Conservation (phyloP, 306 rosid species). For the Gleditsia sinensis region DNA sequence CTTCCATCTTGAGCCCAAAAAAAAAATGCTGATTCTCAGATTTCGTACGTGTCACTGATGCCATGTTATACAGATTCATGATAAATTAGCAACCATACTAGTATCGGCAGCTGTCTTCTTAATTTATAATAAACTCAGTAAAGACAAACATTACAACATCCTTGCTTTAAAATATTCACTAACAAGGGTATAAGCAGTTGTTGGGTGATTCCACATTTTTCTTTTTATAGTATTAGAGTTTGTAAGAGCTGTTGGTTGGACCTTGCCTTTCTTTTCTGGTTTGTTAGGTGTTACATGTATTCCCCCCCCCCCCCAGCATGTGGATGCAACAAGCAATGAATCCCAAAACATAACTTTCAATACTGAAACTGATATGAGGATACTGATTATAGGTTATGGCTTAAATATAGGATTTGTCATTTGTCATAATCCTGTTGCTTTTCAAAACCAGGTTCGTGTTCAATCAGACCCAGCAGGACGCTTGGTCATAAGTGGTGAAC, state of each 20-base stretch:
- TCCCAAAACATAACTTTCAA: neutral
- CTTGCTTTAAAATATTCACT: neutral
- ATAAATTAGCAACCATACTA: neutral
- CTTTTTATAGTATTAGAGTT: neutral
- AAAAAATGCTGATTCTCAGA: neutral
- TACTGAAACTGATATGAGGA: slow-evolving; percentile 23
- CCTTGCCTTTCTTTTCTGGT: slow-evolving; percentile 3
- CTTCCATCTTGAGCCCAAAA: neutral
- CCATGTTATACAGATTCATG: neutral
- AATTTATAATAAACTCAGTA: neutral
- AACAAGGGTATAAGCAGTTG: neutral
- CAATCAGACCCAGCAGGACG: slow-evolving; percentile 98
- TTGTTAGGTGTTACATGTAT: neutral
- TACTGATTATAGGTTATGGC: neutral
- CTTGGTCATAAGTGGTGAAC: slow-evolving; percentile 93
- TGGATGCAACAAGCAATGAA: neutral
- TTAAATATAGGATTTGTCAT: neutral
- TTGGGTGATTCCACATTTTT: slow-evolving; percentile 8
- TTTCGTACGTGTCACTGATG: neutral
- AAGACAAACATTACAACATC: neutral
- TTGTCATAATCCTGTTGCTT: slow-evolving; percentile 13
- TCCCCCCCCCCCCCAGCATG: neutral
- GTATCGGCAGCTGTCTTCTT: neutral
- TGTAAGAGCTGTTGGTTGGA: slow-evolving; percentile 2
- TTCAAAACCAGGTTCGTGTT: slow-evolving; percentile 78